Evolutionary conservation across 352 stramenopile species (phyloP).

Genomic region (Pythium chondricola): DNA sequence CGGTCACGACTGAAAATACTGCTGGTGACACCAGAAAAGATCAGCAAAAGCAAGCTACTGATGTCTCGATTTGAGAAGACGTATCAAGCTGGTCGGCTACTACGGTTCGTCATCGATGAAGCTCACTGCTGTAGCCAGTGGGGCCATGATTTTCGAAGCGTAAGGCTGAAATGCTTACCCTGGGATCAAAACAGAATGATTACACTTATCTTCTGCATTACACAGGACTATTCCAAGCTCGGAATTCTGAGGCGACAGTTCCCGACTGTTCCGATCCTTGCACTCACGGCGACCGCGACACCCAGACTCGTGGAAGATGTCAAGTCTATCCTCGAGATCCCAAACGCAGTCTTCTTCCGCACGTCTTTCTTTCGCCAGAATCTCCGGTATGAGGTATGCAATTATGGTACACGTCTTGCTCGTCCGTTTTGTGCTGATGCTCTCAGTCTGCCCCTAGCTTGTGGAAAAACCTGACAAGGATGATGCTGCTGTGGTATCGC

Average conservation of each 20-base stretch:
- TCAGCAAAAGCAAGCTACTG: constrained; percentile 85
- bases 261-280: constrained; percentile 85
- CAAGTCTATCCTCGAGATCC: constrained; percentile 69
- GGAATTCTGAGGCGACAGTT: constrained; percentile 88
- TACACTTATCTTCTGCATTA: not conserved
- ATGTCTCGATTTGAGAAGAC: constrained; percentile 90
- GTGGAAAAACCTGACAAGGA: constrained; percentile 44
- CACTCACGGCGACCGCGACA: constrained; percentile 86
- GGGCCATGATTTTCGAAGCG: constrained; percentile 78
- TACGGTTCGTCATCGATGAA: constrained; percentile 93
- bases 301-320: constrained; percentile 65
- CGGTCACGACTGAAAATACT: constrained; percentile 62
- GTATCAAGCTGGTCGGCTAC: constrained; percentile 62
- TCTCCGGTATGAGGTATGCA: constrained; percentile 81
- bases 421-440: constrained; percentile 19
- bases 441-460: too few species aligned
- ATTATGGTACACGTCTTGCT: not conserved
- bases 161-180: constrained; percentile 14
- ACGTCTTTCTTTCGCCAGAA: constrained; percentile 90
- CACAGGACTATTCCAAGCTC: constrained; percentile 90
- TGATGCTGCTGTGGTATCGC: constrained; percentile 36
- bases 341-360: constrained; percentile 78
- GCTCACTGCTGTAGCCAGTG: constrained; percentile 81
- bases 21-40: constrained; percentile 91
- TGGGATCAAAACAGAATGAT: not conserved